Evolutionary conservation across 495 filamentous ascomycete species (phyloP), one percentile per base, ranked within the genome.

Genomic region (Aspergillus wentii): DNA sequence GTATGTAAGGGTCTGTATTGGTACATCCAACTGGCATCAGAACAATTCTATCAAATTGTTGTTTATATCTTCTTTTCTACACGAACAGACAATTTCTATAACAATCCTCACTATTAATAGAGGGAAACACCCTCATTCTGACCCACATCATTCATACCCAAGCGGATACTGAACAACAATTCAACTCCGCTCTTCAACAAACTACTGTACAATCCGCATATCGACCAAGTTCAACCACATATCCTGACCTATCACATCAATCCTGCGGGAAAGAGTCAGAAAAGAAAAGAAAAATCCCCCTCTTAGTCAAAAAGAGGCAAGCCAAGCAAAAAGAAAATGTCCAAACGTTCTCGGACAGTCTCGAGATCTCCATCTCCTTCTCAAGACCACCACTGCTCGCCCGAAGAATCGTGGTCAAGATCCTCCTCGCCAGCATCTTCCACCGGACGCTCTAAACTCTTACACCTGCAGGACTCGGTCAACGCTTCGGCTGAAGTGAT

Each of bases 281-380:
- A 29, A n/a, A n/a, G 14, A n/a, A 29, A n/a, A n/a, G 26, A 29
- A 29, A 29, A 26, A 16, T 34, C 33, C 38, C 26, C 34, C 26
- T 25, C n/a, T n/a, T n/a, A n/a, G n/a, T n/a, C n/a, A n/a, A n/a
- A 36, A n/a, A 36, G 13, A 11, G 18, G 11, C 17, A 35, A 4
- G 9, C 18, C 22, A 17, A 29, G 33, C 43, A 41, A n/a, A n/a
- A n/a, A n/a, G n/a, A 68, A 51, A 17, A 80, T 81, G 75, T 68
- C 70, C 40, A 83, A 83, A 63, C 79, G 79, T 56, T 72, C 71
- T 56, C 64, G 76, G 60, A 66, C 65, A 51, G 57, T 60, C 47
- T 75, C 76, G 26, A 50, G 52, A 22, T 57, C 61, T 36, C 49
- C 44, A 8, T n/a, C n/a, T n/a, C n/a, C n/a, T n/a, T n/a, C n/a